phyloP scores from a whole-genome alignment of 768 basidiomycete species.

The Pleurotus ostreatus region DNA sequence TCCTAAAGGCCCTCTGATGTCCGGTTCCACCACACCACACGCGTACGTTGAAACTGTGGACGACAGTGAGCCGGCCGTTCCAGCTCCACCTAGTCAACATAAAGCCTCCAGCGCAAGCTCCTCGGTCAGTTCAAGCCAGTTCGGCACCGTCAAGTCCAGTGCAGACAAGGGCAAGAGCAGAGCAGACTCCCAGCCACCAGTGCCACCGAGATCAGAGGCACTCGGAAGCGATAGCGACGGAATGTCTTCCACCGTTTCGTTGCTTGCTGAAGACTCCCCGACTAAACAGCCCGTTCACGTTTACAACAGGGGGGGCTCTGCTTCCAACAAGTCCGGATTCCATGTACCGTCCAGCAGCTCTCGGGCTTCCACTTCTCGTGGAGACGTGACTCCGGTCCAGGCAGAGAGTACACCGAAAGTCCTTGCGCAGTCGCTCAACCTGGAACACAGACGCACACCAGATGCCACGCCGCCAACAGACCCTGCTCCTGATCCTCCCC shows the following conservation, averaged over 20 bases:
- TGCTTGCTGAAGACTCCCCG: conserved; percentile 39
- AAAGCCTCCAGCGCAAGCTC: conserved; percentile 29
- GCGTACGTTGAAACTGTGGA: conserved; percentile 60
- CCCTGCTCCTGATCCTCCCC: conserved; percentile 30
- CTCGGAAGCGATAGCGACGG: conserved; percentile 20
- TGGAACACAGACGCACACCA: background rate
- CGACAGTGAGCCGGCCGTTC: conserved; percentile 21
- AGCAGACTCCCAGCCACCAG: conserved; percentile 22
- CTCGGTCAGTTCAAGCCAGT: conserved; percentile 4
- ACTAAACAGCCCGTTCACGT: conserved; percentile 64
- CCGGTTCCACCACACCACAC: conserved; percentile 40
- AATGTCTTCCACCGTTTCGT: conserved; percentile 33
- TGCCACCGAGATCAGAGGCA: background rate
- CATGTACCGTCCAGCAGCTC: conserved; percentile 3
- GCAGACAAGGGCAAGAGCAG: conserved; percentile 50
- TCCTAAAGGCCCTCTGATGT: conserved; percentile 23
- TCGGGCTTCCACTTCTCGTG: conserved; percentile 7
- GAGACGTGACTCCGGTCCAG: conserved; percentile 4
- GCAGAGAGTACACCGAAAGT: conserved; percentile 36
- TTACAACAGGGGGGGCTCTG: conserved; percentile 29
- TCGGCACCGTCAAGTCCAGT: conserved; percentile 8
- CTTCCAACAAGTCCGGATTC: conserved; percentile 1
- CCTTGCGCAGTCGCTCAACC: conserved; percentile 12
- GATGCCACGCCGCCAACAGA: background rate
- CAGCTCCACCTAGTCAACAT: conserved; percentile 21